Evolutionary conservation across 768 basidiomycete genomes (phyloP), one percentile per base, ranked within the genome.

Genomic region (Gymnopilus junonius): DNA sequence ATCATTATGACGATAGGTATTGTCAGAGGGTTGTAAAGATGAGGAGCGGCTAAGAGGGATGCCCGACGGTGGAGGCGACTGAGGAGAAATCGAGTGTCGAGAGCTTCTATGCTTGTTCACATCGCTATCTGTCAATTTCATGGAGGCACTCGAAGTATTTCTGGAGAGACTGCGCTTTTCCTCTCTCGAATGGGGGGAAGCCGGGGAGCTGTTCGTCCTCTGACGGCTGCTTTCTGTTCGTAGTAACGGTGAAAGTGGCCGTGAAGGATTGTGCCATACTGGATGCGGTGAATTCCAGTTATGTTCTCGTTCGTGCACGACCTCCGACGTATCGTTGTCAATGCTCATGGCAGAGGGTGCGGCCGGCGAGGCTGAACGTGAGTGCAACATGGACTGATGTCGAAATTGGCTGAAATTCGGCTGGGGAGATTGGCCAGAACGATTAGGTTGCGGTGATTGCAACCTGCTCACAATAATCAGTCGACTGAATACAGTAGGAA

Each of bases 271-370:
- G 20, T 75, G 70, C 88, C 88, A 89, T 55, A 78, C 81, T 7
- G 86, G 87, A 37, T 80, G 83, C n/a, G 85, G 86, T 8, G 88
- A 83, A 71, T 88, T 87, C 89, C 88, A 90, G 67, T 90, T 90
- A 51, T 86, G 79, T 73, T 90, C 89, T 51, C 87, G 81, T 66
- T 83, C 82, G 50, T 74, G 72, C 8, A 68, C 55, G 29, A 67
- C 51, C 39, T 76, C 71, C 17, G 66, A 67, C 3, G 65, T 58
- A n/a, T 77, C 77, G 25, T 75, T 76, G 14, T 73, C 77, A 31
- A 65, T 69, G 42, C 75, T 77, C 34, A 80, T 82, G 17, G 71
- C 65, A 15, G 71, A 68, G 23, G 80, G 83, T 20, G 71, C 66
- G 14, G 72, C 68, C 31, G 85, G 82, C 21, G 86, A 87, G 59